Percentiles rank a stretch among this genome's conserved stretches.
Conservation (phyloP, 192 early-diverging fungal species). For the Lobosporangium transversale region DNA sequence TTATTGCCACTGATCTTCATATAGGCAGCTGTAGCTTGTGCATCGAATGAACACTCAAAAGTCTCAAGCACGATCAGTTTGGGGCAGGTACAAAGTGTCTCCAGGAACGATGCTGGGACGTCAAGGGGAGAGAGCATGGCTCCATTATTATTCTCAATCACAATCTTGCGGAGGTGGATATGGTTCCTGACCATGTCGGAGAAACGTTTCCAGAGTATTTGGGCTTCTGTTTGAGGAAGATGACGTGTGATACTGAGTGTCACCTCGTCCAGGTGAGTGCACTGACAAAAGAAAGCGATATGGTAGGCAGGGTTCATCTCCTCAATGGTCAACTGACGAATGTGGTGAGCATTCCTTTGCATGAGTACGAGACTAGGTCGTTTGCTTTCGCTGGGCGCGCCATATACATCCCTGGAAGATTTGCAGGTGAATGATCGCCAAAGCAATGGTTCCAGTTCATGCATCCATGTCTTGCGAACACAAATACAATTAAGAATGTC, state of each 20-base stretch:
- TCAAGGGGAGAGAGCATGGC: neutral
- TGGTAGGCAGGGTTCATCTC: conserved; percentile 12
- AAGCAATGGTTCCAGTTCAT: conserved; percentile 16
- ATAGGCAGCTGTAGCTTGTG: neutral
- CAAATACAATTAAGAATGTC: conserved; percentile 11
- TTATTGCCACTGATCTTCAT: neutral
- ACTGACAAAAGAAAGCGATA: conserved; percentile 6
- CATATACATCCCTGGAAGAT: neutral
- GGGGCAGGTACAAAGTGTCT: conserved; percentile 11
- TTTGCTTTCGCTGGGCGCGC: too few species aligned
- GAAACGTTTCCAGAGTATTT: conserved; percentile 8
- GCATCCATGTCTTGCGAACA: conserved; percentile 31
- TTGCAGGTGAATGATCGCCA: conserved; percentile 21
- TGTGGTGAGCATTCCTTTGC: conserved; percentile 20
- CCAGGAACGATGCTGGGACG: neutral
- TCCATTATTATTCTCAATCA: neutral
- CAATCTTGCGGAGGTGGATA: conserved; percentile 11
- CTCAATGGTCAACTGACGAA: conserved; percentile 18
- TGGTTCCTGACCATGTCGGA: conserved; percentile 22
- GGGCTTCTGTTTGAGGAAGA: neutral
- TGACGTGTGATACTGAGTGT: too few species aligned
- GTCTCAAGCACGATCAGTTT: conserved; percentile 31
- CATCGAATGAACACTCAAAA: neutral
- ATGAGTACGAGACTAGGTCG: conserved; percentile 7
- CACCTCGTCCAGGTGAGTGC: conserved; percentile 12